Conservation (phyloP, 805 yeast genomes). For the Candida pseudofarinosa region DNA sequence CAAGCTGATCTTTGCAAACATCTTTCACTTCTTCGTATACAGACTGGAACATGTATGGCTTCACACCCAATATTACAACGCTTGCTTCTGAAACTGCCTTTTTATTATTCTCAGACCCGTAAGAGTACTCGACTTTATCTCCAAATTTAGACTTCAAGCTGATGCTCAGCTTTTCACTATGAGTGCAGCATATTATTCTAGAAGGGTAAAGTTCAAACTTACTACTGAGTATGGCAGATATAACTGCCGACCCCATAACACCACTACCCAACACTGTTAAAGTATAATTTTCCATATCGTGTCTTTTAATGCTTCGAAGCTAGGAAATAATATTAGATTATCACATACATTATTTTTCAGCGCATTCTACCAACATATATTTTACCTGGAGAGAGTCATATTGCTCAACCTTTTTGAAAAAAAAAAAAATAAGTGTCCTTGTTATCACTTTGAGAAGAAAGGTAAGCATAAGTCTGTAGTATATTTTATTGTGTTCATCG, state of each 20-base stretch:
- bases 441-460: not conserved
- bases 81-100: conserved; percentile 62
- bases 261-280: conserved; percentile 89
- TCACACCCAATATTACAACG: conserved; percentile 77
- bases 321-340: not conserved
- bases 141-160: conserved; percentile 43
- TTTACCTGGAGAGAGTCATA: not conserved
- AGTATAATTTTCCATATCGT: conserved; percentile 41
- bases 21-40: conserved; percentile 51
- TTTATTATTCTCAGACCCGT: conserved; percentile 40
- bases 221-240: conserved; percentile 64
- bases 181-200: conserved; percentile 75
- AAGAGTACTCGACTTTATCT: conserved; percentile 48
- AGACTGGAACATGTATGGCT: conserved; percentile 73
- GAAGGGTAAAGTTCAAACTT: conserved; percentile 56
- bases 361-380: not conserved
- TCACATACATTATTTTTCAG: not conserved
- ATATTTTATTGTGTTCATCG: not conserved
- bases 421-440: not conserved
- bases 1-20: conserved; percentile 47
- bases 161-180: conserved; percentile 32
- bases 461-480: not conserved
- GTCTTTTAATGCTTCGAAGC: no score
- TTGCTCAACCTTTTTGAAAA: not conserved
- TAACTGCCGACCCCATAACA: conserved; percentile 91